Conservation (phyloP, 1,284 basidiomycete species). For the Ustilago sp. region DNA sequence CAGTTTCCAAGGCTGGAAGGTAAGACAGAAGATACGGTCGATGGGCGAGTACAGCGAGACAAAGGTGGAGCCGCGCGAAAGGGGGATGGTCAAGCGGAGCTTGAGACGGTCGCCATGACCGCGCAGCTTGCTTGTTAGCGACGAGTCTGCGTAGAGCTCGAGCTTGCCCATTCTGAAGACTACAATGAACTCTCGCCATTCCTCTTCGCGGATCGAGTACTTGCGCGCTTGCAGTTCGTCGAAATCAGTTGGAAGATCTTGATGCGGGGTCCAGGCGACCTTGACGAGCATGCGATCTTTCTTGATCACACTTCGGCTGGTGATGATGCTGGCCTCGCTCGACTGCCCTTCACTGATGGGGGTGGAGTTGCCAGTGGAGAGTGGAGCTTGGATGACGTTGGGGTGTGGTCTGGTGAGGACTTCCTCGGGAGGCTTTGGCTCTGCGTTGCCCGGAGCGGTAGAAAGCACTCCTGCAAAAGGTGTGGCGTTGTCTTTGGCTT, state of each 20-base stretch:
- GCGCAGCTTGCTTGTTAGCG: slow-evolving; percentile 44
- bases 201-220: slow-evolving; percentile 75
- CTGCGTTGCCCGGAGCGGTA: slow-evolving; percentile 41
- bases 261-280: slow-evolving; percentile 75
- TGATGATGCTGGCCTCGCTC: slow-evolving; percentile 39
- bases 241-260: slow-evolving; percentile 74
- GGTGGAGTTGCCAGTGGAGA: neutral
- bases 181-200: slow-evolving; percentile 82
- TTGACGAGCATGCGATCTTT: slow-evolving; percentile 86
- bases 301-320: slow-evolving; percentile 66
- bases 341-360: slow-evolving; percentile 9
- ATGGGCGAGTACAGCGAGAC: slow-evolving; percentile 83
- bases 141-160: slow-evolving; percentile 82
- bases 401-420: slow-evolving; percentile 58
- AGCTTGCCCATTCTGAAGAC: slow-evolving; percentile 79
- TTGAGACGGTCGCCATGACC: slow-evolving; percentile 71
- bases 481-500: slow-evolving; percentile 7
- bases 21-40: slow-evolving; percentile 82
- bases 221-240: slow-evolving; percentile 76
- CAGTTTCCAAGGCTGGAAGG: slow-evolving; percentile 69
- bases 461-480: neutral
- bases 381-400: slow-evolving; percentile 8
- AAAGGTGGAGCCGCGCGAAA: slow-evolving; percentile 75
- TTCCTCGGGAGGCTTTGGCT: slow-evolving; percentile 54
- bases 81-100: slow-evolving; percentile 77